Evolutionary conservation across 2,329 filamentous ascomycete species (phyloP).

Genomic region (Trichoderma semiorbis): DNA sequence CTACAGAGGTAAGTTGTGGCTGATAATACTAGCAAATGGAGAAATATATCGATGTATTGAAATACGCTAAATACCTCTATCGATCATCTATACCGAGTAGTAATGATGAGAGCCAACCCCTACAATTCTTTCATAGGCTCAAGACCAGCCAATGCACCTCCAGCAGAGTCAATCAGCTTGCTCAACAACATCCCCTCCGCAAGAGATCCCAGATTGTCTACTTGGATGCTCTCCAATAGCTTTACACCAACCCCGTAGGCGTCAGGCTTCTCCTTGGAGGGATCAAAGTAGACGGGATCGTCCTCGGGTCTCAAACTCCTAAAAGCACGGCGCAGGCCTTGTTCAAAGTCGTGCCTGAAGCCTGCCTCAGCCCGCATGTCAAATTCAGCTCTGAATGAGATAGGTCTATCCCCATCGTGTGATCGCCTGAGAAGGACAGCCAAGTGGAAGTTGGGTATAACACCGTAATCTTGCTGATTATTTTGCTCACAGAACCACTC

Average conservation of each 20-base stretch:
- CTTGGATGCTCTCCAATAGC: background rate
- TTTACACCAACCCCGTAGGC: background rate
- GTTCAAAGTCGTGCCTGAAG: background rate
- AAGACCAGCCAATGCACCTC: background rate
- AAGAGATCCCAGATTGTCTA: background rate
- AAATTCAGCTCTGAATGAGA: background rate
- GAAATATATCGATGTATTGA: background rate
- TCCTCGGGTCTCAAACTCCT: background rate
- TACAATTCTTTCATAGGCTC: background rate
- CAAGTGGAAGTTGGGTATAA: background rate
- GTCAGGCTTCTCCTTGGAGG: background rate
- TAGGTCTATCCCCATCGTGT: rapidly evolving
- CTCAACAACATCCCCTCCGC: background rate
- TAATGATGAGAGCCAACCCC: background rate
- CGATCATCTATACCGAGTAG: too few relatives aligned
- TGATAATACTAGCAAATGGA: too few relatives aligned
- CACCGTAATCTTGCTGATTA: background rate
- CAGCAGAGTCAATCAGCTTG: background rate
- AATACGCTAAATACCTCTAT: background rate
- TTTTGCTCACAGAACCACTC: background rate
- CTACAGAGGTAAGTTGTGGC: too few relatives aligned
- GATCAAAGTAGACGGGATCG: background rate
- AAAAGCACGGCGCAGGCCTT: background rate
- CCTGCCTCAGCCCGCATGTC: background rate
- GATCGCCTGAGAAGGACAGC: background rate